A percentile compares a stretch with the other conserved stretches of the same genome.
phyloP scores from a whole-genome alignment of 371 early-diverging fungal species.

The Mortierella sp. region DNA sequence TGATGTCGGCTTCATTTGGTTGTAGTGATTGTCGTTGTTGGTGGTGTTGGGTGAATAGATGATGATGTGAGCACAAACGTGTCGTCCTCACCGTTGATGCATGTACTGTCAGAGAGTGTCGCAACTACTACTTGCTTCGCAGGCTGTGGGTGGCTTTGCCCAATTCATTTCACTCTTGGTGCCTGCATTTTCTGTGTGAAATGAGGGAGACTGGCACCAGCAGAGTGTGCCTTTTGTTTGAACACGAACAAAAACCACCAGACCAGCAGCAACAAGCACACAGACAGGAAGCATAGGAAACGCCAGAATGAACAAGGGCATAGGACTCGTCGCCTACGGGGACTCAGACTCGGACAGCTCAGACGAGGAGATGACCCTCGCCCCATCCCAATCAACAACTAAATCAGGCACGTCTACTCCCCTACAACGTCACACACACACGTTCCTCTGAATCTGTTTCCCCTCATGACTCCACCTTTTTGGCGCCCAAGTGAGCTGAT shows the following conservation, averaged over 20 bases:
- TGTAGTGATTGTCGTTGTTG: not conserved
- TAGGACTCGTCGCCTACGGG: constrained; percentile 52
- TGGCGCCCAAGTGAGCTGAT: constrained; percentile 4
- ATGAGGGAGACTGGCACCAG: too few relatives aligned
- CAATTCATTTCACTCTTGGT: not conserved
- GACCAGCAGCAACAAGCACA: not conserved
- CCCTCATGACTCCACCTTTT: not conserved
- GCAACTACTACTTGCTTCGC: not conserved
- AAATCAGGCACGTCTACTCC: constrained; percentile 23
- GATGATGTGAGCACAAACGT: constrained; percentile 10
- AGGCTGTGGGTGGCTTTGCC: constrained; percentile 22
- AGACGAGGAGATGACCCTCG: constrained; percentile 26
- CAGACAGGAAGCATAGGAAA: not conserved
- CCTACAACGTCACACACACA: not conserved
- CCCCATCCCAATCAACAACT: constrained; percentile 10
- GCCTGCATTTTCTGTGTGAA: not conserved
- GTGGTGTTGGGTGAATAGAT: constrained; percentile 7
- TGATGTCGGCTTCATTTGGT: constrained; percentile 27
- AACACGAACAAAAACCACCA: not conserved
- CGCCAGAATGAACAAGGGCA: constrained; percentile 46
- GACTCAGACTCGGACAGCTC: constrained; percentile 54
- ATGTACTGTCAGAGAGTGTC: not conserved
- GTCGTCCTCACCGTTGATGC: not conserved
- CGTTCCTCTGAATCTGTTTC: not conserved
- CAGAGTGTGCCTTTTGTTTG: not conserved